phyloP scores from a whole-genome alignment of 2,329 filamentous ascomycete genomes.

The Trichoderma simmonsii region DNA sequence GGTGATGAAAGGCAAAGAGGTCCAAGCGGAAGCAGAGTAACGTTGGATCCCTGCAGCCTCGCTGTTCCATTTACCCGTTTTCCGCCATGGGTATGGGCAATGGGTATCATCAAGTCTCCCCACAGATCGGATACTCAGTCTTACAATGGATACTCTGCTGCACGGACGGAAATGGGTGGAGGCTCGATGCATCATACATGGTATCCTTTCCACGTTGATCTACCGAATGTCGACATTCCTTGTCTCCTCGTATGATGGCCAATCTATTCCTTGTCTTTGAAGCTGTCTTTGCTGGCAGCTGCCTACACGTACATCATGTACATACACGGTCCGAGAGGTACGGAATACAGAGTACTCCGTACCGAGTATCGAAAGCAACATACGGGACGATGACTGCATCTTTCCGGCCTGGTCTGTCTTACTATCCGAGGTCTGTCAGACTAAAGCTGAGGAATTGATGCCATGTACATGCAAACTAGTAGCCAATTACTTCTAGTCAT shows the following conservation, averaged over 20 bases:
- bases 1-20: background rate
- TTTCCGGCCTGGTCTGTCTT: background rate
- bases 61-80: background rate
- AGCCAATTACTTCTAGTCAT: background rate
- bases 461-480: background rate
- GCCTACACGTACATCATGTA: background rate
- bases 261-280: background rate
- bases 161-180: background rate
- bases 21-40: background rate
- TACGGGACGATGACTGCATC: background rate
- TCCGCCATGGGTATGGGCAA: background rate
- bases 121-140: background rate
- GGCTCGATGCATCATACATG: background rate
- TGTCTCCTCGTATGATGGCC: background rate
- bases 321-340: background rate
- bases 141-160: background rate
- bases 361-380: background rate
- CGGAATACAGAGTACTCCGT: background rate
- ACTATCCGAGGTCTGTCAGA: background rate
- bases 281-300: background rate
- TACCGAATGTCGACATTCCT: background rate
- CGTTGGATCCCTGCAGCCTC: background rate
- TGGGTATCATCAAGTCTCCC: background rate
- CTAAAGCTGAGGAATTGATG: background rate
- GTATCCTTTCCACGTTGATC: background rate